These are phyloP conservation scores for Blastomyces percursus DNA, from an alignment of 2,329 filamentous ascomycete genomes.

Conservation along the genomic window DNA sequence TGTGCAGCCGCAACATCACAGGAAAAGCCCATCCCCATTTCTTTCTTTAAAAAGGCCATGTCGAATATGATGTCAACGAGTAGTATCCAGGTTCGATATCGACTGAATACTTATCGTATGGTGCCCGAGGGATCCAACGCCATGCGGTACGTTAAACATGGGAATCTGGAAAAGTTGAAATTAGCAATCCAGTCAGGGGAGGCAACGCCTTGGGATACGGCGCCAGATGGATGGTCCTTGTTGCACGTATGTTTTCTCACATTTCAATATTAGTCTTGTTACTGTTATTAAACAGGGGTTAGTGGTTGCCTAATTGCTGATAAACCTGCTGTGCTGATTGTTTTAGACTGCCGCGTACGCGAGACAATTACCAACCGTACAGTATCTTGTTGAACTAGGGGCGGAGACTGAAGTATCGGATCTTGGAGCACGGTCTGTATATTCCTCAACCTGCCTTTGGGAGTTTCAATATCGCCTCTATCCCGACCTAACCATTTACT, in stretches of 20 bases:
- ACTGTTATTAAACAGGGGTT: neutral
- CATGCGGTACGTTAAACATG: constrained; percentile 14
- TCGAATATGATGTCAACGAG: constrained; percentile 10
- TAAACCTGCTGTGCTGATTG: neutral
- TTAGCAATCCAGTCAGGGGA: constrained; percentile 9
- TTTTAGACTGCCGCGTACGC: constrained; percentile 13
- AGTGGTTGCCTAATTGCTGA: neutral
- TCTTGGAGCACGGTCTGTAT: constrained; percentile 10
- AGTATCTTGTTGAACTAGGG: constrained; percentile 12
- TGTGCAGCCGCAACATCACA: constrained; percentile 7
- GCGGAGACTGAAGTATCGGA: constrained; percentile 13
- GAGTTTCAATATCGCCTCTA: neutral
- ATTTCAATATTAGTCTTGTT: neutral
- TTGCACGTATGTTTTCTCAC: constrained; percentile 10
- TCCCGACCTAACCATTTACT: neutral
- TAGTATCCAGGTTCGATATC: constrained; percentile 9
- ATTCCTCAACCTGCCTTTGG: neutral
- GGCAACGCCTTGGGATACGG: constrained; percentile 14
- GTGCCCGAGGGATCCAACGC: constrained; percentile 14
- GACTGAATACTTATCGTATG: constrained; percentile 14
- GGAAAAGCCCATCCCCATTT: neutral
- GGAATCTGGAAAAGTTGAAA: constrained; percentile 14
- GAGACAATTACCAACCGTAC: constrained; percentile 13
- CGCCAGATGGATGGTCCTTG: constrained; percentile 16
- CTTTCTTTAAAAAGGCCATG: constrained; percentile 11